A percentile compares a stretch with the other conserved stretches of the same genome.
phyloP scores from a whole-genome alignment of 352 stramenopile genomes.

The Albugo laibachii region DNA sequence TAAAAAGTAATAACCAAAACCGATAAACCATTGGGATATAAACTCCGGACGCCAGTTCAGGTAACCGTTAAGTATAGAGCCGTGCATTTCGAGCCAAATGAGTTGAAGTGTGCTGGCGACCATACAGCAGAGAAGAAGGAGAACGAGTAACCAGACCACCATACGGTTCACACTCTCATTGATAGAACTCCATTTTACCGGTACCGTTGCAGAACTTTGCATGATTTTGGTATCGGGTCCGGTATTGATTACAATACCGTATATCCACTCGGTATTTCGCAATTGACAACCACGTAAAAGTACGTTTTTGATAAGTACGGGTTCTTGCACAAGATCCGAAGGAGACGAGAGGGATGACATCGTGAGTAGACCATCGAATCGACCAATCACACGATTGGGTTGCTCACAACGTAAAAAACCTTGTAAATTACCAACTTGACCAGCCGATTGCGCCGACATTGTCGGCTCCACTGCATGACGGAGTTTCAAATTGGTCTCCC shows the following conservation, averaged over 20 bases:
- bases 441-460: constrained; percentile 10
- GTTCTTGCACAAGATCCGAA: constrained; percentile 70
- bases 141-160: constrained; percentile 50
- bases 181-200: constrained; percentile 73
- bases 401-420: constrained; percentile 1
- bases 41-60: not conserved
- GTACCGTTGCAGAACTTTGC: constrained; percentile 46
- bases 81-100: constrained; percentile 16
- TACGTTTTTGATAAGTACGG: constrained; percentile 69
- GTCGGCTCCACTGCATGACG: constrained; percentile 25
- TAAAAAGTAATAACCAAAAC: constrained; percentile 82
- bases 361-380: constrained; percentile 10
- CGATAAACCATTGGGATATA: constrained; percentile 19
- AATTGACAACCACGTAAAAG: constrained; percentile 85
- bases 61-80: not conserved
- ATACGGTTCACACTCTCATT: constrained; percentile 64
- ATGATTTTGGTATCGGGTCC: constrained; percentile 74
- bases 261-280: constrained; percentile 87
- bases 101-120: constrained; percentile 18
- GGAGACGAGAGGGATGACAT: constrained; percentile 14
- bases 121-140: constrained; percentile 43
- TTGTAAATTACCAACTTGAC: constrained; percentile 14
- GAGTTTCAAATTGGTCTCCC: constrained; percentile 79
- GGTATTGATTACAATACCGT: constrained; percentile 88
- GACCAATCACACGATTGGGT: constrained; percentile 8